Evolutionary conservation across 306 rosid genomes (phyloP).

Genomic region (Vigna hirtella): DNA sequence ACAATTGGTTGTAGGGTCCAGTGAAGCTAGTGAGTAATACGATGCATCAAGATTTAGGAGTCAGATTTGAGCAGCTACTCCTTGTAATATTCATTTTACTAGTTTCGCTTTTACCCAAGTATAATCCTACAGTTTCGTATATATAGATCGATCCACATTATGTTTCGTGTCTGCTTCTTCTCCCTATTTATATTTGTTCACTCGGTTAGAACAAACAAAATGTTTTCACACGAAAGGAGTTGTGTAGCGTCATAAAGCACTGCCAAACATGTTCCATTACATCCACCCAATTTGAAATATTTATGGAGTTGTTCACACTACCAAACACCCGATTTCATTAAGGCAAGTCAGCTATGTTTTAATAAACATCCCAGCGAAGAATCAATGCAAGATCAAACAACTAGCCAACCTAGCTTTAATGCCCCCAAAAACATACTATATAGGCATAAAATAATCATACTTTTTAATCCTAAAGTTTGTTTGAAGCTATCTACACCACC

Average conservation of each 20-base stretch:
- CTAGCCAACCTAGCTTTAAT: not conserved
- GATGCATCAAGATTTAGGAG: not conserved
- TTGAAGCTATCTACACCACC: not conserved
- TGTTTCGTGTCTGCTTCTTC: not conserved
- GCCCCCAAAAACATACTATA: not conserved
- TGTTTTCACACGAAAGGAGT: not conserved
- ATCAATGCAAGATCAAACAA: conserved; percentile 16
- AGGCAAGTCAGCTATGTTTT: conserved; percentile 11
- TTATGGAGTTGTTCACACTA: not conserved
- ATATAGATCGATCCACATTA: not conserved
- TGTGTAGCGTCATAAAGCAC: not conserved
- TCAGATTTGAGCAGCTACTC: conserved; percentile 26
- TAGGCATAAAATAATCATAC: not conserved
- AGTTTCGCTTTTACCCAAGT: not conserved
- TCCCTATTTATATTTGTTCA: not conserved
- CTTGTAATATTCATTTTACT: conserved; percentile 28
- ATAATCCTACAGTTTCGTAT: not conserved
- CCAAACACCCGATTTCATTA: not conserved
- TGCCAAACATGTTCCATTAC: not conserved
- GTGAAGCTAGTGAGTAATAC: not conserved
- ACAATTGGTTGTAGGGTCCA: conserved; percentile 6
- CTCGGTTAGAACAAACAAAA: not conserved
- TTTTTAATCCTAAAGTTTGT: not conserved
- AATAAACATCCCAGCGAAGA: conserved; percentile 5
- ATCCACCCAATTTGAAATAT: not conserved